These are phyloP conservation scores for Scheffersomyces cryptocercus DNA, from an alignment of 1,139 yeast species.

Conservation along the genomic window DNA sequence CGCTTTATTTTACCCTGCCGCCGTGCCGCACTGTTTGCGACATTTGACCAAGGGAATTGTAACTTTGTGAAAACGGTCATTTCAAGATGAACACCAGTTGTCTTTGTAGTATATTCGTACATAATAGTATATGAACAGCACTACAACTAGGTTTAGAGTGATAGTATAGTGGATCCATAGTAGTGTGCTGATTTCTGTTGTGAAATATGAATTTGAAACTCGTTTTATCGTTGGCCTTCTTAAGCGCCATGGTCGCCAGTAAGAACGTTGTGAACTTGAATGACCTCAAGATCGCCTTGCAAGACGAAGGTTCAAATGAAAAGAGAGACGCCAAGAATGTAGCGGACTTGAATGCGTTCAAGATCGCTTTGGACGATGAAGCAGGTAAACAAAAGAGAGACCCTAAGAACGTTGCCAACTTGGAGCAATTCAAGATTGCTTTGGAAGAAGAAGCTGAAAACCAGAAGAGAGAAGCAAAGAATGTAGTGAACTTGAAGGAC, in stretches of 20 bases:
- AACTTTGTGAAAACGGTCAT: no score
- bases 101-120: no score
- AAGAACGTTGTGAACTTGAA: slow-evolving; percentile 13
- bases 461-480: slow-evolving; percentile 21
- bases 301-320: slow-evolving; percentile 1
- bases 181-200: no score
- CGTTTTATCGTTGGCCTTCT: slow-evolving; percentile 3
- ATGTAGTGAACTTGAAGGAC: slow-evolving; percentile 16
- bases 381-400: slow-evolving; percentile 4
- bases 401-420: slow-evolving; percentile 20
- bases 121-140: no score
- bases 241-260: slow-evolving; percentile 5
- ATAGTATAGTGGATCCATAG: no score
- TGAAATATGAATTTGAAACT: slow-evolving; percentile 7
- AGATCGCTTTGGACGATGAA: background rate
- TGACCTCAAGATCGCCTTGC: slow-evolving; percentile 4
- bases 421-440: slow-evolving; percentile 3
- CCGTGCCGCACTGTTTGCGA: no score
- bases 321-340: slow-evolving; percentile 18
- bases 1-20: no score
- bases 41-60: no score
- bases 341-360: slow-evolving; percentile 16
- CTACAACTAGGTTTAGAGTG: no score
- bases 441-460: slow-evolving; percentile 1
- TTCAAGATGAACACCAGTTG: no score